Evolutionary conservation across 345 rosid species (phyloP), one percentile per base, ranked within the genome.

Genomic region (Cardamine occulta): DNA sequence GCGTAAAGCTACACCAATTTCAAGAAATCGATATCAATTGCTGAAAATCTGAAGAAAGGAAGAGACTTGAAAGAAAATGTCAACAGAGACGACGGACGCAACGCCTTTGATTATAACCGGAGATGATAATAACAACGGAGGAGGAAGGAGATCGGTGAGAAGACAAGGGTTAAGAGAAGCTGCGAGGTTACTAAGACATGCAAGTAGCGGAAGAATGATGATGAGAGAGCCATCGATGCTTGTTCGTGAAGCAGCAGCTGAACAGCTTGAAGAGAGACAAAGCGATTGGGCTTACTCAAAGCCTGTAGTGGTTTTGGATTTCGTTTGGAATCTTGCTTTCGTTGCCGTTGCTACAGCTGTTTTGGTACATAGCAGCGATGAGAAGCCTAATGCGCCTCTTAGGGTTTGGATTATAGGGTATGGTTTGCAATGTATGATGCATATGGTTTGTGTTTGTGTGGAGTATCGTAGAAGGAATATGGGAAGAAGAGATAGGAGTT

Each of bases 231-330:
- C 97, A 14, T 94, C 97, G 67, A 86, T 94, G 96, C 58, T 88
- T 45, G 98, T 94, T 37, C 86, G 97, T 35, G 98, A 94, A 87
- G 44, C 97, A 15, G 97, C 98, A 0, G 97, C 97, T 19, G 97
- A 94, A 87, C 96, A 94, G 83, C 85, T 94, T 29, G 98, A 94
- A 86, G 97, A 90, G 79, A 88, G 97, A 39, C 98, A 91, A 88
- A 91, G 93, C 80, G 98, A 91, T 75, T 94, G 98, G 98, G 96
- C 98, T 19, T 91, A 94, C 74, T 94, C 98, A 34, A 90, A 88
- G 83, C 97, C 97, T 21, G 93, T 91, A 35, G 97, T 94, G 66
- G 73, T 91, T 24, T 87, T 94, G 13, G 98, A 94, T 68, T 79
- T 88, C 65, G 44, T 91, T 1, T 94, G 96, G 98, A 94, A 94